Evolutionary conservation across 164 flowering plant species (phyloP), one percentile per base, ranked within the genome.

Genomic region (Umbilicus rupestris): DNA sequence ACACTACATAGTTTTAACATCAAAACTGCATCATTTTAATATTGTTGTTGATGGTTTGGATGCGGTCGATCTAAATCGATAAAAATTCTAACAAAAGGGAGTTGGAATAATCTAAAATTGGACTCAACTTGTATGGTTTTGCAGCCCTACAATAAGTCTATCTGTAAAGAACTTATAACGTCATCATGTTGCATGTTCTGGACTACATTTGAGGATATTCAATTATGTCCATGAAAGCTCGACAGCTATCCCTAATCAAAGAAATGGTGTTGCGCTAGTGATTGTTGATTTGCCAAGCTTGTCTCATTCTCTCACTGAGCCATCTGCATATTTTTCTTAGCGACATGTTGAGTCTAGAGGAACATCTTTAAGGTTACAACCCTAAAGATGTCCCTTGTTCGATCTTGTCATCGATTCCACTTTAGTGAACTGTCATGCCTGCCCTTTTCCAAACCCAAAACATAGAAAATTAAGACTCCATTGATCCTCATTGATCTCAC

Each of bases 371-470:
- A 12, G 16, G 44, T 41, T 41, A 12, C 0, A 41, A 41, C 44
- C 44, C 16, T 41, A 41, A 41, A 41, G 10, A 41, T 41, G 44
- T 41, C 44, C 58, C 52, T 19, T 47, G 20, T 52, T 22, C 1
- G 24, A 24, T 52, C 30, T 52, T 52, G 24, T 52, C 19, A 55
- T 3, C 2, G 60, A 26, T 55, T 55, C 60, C 60, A 26, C 22
- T 55, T 55, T 55, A 11, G 29, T 55, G 60, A 55, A 11, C 60
- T 55, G 60, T n/a, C 33, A 55, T 55, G 60, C 60, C 60, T 55
- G 60, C 60, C 33, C 12, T 55, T 55, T 26, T 28, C 60, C 29
- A 55, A 55, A 14, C 29, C 28, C 26, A 2, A 55, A 55, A 28
- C 19, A 28, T 28, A 55, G 60, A 55, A 24, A n/a, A 26, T 12